Percentiles rank a stretch among this genome's conserved stretches.
phyloP scores from a whole-genome alignment of 345 rosid genomes.

The Ceriops decandra region DNA sequence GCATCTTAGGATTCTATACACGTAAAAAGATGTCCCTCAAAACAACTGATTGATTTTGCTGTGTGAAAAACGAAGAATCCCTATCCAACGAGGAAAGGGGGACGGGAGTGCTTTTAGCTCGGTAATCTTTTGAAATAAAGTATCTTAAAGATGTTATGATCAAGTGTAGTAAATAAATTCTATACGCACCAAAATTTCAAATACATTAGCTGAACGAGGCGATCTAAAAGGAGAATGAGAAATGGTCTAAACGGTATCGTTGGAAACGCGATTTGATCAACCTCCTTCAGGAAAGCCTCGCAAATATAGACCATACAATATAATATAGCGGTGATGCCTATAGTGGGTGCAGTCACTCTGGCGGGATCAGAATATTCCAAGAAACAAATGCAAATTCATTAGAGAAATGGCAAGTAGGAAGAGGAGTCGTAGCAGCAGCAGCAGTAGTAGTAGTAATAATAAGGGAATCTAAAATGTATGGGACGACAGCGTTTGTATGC shows the following conservation, averaged over 20 bases:
- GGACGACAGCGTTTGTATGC: conserved; percentile 14
- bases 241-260: background rate
- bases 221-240: no score
- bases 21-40: conserved; percentile 13
- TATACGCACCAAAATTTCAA: no score
- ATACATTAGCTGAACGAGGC: no score
- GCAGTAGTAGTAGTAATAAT: background rate
- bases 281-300: conserved; percentile 22
- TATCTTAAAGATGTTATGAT: no score
- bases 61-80: background rate
- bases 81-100: background rate
- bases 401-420: background rate
- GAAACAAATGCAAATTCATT: background rate
- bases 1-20: conserved; percentile 30
- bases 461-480: conserved; percentile 16
- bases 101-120: background rate
- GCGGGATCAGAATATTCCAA: background rate
- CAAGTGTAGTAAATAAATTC: no score
- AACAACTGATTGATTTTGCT: background rate
- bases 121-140: no score
- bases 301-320: no score
- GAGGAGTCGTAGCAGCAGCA: background rate
- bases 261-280: background rate
- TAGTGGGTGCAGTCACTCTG: background rate
- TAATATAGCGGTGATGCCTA: background rate